Evolutionary conservation across 352 stramenopile genomes (phyloP).

Genomic region (Peronospora destructor): DNA sequence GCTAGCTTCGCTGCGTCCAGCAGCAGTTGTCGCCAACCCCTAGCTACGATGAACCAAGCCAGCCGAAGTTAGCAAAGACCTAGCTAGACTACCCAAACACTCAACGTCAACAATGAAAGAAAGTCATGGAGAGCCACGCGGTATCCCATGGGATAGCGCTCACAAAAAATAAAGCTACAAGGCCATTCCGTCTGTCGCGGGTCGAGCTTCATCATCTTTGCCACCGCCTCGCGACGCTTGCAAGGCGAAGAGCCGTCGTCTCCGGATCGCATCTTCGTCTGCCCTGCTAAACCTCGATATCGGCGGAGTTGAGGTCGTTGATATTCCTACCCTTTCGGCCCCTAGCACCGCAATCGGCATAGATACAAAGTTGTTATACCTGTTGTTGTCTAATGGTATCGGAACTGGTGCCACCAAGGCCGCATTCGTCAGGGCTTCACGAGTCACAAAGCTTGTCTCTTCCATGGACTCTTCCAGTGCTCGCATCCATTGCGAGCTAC

Average conservation of each 20-base stretch:
- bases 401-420: slow-evolving; percentile 41
- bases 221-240: slow-evolving; percentile 21
- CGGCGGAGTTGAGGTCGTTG: neutral
- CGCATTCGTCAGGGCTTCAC: slow-evolving; percentile 30
- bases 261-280: slow-evolving; percentile 16
- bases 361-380: slow-evolving; percentile 15
- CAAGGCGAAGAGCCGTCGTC: slow-evolving; percentile 24
- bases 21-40: slow-evolving; percentile 8
- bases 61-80: slow-evolving; percentile 2
- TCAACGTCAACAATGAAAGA: slow-evolving; percentile 18
- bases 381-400: slow-evolving; percentile 10
- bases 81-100: slow-evolving; percentile 3
- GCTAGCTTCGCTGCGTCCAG: slow-evolving; percentile 7
- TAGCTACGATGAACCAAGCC: slow-evolving; percentile 11
- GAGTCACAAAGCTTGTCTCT: slow-evolving; percentile 61
- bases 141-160: slow-evolving; percentile 16
- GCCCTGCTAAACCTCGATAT: slow-evolving; percentile 8
- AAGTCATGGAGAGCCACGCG: slow-evolving; percentile 5
- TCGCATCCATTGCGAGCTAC: slow-evolving; percentile 38
- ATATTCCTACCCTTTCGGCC: slow-evolving; percentile 1
- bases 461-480: slow-evolving; percentile 63
- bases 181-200: slow-evolving; percentile 27
- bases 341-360: slow-evolving; percentile 8
- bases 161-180: slow-evolving; percentile 15
- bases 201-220: slow-evolving; percentile 50